A percentile compares a stretch with the other conserved stretches of the same genome.
Conservation (phyloP, 2,329 filamentous ascomycete species). For the Calonectria crousiana region DNA sequence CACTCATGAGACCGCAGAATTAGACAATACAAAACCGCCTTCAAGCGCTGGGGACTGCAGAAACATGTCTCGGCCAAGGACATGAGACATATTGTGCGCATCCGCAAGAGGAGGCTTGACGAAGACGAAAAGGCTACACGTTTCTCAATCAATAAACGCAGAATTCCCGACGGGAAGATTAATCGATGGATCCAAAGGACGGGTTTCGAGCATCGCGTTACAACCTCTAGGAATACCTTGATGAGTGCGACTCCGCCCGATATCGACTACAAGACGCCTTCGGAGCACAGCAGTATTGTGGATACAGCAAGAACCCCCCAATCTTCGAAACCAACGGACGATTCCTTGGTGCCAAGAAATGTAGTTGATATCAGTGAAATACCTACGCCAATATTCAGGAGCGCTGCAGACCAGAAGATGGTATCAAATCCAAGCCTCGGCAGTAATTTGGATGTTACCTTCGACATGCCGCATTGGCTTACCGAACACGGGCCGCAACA, state of each 20-base stretch:
- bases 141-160: not conserved
- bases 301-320: not conserved
- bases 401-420: not conserved
- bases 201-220: not conserved
- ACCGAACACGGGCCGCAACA: not conserved
- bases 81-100: not conserved
- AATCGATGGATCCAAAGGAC: conserved; percentile 5
- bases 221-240: not conserved
- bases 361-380: not conserved
- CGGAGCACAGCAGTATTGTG: not conserved
- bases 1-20: not conserved
- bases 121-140: not conserved
- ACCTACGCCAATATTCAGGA: not conserved
- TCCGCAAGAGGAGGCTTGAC: not conserved
- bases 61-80: not conserved
- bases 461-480: not conserved
- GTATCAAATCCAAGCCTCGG: not conserved
- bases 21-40: not conserved
- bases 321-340: not conserved
- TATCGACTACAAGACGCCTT: not conserved
- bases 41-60: conserved; percentile 6
- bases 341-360: not conserved
- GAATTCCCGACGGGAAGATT: not conserved
- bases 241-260: not conserved
- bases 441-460: not conserved